phyloP scores from a whole-genome alignment of 2,329 filamentous ascomycete species.

The Cyphellophora europaea region DNA sequence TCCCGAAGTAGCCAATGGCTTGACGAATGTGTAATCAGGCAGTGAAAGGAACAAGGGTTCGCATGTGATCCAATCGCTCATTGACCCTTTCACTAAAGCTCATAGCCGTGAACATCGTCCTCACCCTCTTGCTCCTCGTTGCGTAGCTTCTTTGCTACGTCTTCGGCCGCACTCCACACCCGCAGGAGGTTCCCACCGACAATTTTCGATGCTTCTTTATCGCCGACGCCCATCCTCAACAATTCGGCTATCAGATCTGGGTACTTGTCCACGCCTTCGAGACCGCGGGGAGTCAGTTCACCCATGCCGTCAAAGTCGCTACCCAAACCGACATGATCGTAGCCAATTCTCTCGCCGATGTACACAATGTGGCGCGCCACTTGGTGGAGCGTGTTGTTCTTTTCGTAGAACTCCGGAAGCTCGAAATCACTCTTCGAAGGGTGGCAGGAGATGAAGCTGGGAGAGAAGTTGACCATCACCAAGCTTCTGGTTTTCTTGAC shows the following conservation, averaged over 20 bases:
- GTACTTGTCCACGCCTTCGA: slow-evolving; percentile 80
- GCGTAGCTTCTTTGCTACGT: slow-evolving; percentile 59
- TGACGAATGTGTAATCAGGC: slow-evolving; percentile 1
- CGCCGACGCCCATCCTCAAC: slow-evolving; percentile 62
- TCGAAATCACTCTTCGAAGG: slow-evolving; percentile 50
- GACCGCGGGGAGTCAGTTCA: slow-evolving; percentile 51
- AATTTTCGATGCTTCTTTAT: slow-evolving; percentile 63
- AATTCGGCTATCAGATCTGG: slow-evolving; percentile 70
- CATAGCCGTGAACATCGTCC: slow-evolving; percentile 24
- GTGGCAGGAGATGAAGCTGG: slow-evolving; percentile 71
- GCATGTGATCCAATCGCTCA: not conserved
- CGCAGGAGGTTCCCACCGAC: slow-evolving; percentile 72
- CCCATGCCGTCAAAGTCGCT: slow-evolving; percentile 73
- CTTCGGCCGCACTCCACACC: slow-evolving; percentile 74
- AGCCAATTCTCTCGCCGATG: slow-evolving; percentile 76
- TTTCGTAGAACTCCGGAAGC: slow-evolving; percentile 57
- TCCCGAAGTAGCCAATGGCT: not conserved
- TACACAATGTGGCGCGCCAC: slow-evolving; percentile 74
- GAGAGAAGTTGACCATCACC: slow-evolving; percentile 86
- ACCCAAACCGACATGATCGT: slow-evolving; percentile 77
- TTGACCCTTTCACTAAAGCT: not conserved
- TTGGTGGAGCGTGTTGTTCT: slow-evolving; percentile 64
- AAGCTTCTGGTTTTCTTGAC: slow-evolving; percentile 65
- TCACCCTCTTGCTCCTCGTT: slow-evolving; percentile 38
- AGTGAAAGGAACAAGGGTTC: not conserved